A percentile compares a stretch with the other conserved stretches of the same genome.
These are phyloP conservation scores for Neopestalotiopsis clavispora DNA, from an alignment of 2,329 filamentous ascomycete genomes.

Conservation along the genomic window DNA sequence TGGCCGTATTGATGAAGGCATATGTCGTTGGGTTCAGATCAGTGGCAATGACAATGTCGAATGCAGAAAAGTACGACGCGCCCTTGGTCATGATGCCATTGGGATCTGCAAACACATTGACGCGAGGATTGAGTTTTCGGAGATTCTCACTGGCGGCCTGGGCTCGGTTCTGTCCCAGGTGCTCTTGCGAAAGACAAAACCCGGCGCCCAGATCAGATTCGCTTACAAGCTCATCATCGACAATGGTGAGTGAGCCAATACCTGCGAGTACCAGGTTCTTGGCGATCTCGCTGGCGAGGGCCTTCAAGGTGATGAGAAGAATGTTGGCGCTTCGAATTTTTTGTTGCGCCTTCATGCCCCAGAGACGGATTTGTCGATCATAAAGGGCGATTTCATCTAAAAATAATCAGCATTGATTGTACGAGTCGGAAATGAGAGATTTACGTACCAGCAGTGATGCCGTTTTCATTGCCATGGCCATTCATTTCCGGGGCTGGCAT, in stretches of 20 bases:
- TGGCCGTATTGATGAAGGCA: constrained; percentile 82
- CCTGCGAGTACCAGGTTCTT: constrained; percentile 97
- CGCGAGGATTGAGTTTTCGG: constrained; percentile 87
- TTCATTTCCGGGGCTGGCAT: constrained; percentile 6
- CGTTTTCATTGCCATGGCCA: constrained; percentile 7
- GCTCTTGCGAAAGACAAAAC: constrained; percentile 75
- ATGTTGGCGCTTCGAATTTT: constrained; percentile 89
- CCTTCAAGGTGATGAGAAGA: constrained; percentile 85
- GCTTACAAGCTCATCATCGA: constrained; percentile 77
- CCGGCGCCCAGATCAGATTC: constrained; percentile 82
- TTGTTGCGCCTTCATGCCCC: constrained; percentile 95
- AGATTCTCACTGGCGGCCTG: constrained; percentile 79
- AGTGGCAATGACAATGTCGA: constrained; percentile 88
- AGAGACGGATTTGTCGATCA: constrained; percentile 94
- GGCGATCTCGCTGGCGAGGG: constrained; percentile 90
- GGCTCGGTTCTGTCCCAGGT: constrained; percentile 84
- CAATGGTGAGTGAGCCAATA: constrained; percentile 85
- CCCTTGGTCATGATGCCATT: constrained; percentile 70
- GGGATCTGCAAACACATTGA: constrained; percentile 74
- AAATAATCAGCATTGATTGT: constrained; percentile 20
- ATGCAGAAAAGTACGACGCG: constrained; percentile 76
- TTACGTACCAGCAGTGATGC: constrained; percentile 36
- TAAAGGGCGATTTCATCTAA: constrained; percentile 95
- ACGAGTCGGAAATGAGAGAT: not conserved
- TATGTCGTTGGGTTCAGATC: constrained; percentile 80